phyloP scores from a whole-genome alignment of 163 green algal species.

The Trebouxia gelatinosa region DNA sequence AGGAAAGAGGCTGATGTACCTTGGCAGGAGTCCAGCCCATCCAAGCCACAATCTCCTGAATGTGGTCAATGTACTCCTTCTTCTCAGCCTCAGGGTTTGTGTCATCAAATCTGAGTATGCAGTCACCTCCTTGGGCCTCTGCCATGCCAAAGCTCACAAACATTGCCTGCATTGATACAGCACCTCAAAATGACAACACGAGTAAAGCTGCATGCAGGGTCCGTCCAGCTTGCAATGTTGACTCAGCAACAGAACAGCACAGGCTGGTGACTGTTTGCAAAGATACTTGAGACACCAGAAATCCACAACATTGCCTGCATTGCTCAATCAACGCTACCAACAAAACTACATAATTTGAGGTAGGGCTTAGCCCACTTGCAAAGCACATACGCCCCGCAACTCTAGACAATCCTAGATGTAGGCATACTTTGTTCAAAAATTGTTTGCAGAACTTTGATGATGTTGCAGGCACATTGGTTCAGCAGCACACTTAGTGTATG shows the following conservation, averaged over 20 bases:
- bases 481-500: no score
- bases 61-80: conserved; percentile 96
- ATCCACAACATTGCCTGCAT: neutral
- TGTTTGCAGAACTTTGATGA: no score
- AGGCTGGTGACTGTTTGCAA: neutral
- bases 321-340: neutral
- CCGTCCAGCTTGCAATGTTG: neutral
- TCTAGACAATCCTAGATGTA: no score
- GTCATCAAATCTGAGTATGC: conserved; percentile 97
- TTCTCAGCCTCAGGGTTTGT: conserved; percentile 98
- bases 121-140: conserved; percentile 77
- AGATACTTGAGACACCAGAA: no score
- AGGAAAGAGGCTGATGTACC: conserved; percentile 41
- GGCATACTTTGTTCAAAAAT: no score
- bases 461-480: no score
- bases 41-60: conserved; percentile 92
- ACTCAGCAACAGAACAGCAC: neutral
- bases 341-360: no score
- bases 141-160: conserved; percentile 99
- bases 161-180: conserved; percentile 78
- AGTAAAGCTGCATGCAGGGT: neutral
- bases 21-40: conserved; percentile 90
- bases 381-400: no score
- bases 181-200: neutral
- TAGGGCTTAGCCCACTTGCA: no score